Percentiles rank a stretch among this genome's conserved stretches.
Evolutionary conservation across 768 basidiomycete genomes (phyloP).

Genomic region (Suillus sp.): DNA sequence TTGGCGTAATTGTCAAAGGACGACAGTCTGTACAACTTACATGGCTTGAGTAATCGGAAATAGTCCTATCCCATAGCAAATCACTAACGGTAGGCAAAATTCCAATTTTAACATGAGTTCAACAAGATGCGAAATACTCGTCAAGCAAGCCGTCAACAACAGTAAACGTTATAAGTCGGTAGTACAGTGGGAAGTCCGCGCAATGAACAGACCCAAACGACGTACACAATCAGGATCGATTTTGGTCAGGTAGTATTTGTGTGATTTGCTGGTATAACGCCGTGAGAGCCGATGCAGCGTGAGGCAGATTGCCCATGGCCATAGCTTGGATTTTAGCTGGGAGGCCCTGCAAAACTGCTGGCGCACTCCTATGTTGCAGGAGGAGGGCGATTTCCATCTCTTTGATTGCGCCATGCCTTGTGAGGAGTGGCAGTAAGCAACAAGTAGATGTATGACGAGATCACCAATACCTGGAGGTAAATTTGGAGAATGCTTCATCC

Average conservation of each 20-base stretch:
- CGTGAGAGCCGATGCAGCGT: constrained; percentile 6
- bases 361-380: constrained; percentile 5
- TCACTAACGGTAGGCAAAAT: not conserved
- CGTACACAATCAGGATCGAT: not conserved
- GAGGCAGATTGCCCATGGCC: constrained; percentile 8
- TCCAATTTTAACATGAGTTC: not conserved
- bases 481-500: constrained; percentile 16
- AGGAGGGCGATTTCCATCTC: constrained; percentile 14
- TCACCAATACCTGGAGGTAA: constrained; percentile 10
- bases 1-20: too few relatives aligned
- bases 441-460: too few relatives aligned
- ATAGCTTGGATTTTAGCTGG: constrained; percentile 5
- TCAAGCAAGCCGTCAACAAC: not conserved
- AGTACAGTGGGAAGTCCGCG: not conserved
- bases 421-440: not conserved
- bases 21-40: too few relatives aligned
- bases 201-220: not conserved
- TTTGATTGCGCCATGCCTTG: constrained; percentile 7
- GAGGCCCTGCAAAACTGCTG: constrained; percentile 5
- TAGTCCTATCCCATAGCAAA: not conserved
- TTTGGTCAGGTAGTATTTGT: not conserved
- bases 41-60: not conserved
- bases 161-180: not conserved
- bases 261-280: not conserved
- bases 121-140: not conserved